Evolutionary conservation across 306 rosid species (phyloP), one percentile per base, ranked within the genome.

Genomic region (Leucaena leucocephala): DNA sequence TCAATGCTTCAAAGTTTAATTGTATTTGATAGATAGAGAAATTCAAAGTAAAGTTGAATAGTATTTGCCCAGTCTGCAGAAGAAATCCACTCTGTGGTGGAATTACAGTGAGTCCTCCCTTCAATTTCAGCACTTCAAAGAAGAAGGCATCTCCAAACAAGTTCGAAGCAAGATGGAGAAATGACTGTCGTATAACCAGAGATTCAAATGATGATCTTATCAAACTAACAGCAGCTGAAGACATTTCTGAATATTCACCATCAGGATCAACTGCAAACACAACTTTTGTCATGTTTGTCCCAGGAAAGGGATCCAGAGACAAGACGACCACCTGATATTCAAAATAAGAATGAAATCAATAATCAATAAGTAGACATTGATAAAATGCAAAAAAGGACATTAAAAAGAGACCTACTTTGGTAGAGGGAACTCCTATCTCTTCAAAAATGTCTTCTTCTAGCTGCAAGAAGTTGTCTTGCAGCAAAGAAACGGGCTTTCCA

Each of bases 91-190:
- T 87, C 86, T 93, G 95, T 17, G 68, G 80, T 44, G 92, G 97
- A 82, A 85, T 82, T 78, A 93, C 81, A 8, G 93, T 91, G 81
- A 93, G 90, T 85, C 97, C 98, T 72, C 93, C 97, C 10, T 86
- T 89, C 72, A 90, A 90, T 91, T 88, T 91, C 74, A 91, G 89
- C 85, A 93, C 98, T 87, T 90, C 93, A 70, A 93, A 91, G 75
- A 42, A 78, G 63, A 9, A 70, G 27, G 97, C 83, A 62, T 75
- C 79, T 72, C 98, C 97, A 13, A 91, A 91, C 86, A 87, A 81
- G 81, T 92, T 83, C 63, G 88, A 76, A 69, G 89, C 87, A 40
- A 91, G 84, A 54, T 78, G 87, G 72, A 93, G 89, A 84, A n/a
- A 7, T 6, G 79, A 70, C 67, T 82, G 91, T 61, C 49, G 71